phyloP scores from a whole-genome alignment of 2,329 filamentous ascomycete species.

The Coccinonectria pachysandricola region DNA sequence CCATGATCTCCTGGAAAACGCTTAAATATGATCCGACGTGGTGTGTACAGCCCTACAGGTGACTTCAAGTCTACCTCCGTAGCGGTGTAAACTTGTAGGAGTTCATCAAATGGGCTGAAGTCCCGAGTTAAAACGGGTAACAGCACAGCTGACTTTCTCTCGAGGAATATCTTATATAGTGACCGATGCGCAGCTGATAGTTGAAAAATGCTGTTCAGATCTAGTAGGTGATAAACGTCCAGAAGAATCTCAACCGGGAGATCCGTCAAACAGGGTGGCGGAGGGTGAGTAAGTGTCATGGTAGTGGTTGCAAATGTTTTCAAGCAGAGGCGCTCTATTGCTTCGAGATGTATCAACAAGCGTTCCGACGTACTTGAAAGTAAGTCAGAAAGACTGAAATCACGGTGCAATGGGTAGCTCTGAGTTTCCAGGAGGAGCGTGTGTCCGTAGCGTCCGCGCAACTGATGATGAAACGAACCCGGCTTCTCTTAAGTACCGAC shows the following conservation, averaged over 20 bases:
- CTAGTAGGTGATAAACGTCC: slow-evolving; percentile 36
- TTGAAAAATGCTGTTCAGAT: slow-evolving; percentile 29
- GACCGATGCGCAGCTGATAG: slow-evolving; percentile 28
- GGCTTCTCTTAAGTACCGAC: too few species aligned
- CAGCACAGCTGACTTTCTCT: slow-evolving; percentile 32
- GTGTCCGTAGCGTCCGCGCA: too few species aligned
- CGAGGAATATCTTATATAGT: slow-evolving; percentile 30
- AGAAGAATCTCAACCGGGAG: slow-evolving; percentile 38
- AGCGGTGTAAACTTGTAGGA: slow-evolving; percentile 38
- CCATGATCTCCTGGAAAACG: slow-evolving; percentile 25
- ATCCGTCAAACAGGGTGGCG: slow-evolving; percentile 14
- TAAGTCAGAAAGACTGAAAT: too few species aligned
- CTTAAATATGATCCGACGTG: slow-evolving; percentile 29
- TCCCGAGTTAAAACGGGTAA: slow-evolving; percentile 31
- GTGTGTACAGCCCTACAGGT: slow-evolving; percentile 25
- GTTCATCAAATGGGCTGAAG: slow-evolving; percentile 33
- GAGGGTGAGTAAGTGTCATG: too few species aligned
- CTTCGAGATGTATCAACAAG: too few species aligned
- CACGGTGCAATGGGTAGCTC: too few species aligned
- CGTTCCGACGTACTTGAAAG: too few species aligned
- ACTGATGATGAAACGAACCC: too few species aligned
- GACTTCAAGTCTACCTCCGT: slow-evolving; percentile 25
- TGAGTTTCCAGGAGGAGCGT: too few species aligned
- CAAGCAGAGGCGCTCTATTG: slow-evolving; percentile 8
- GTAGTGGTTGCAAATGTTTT: slow-evolving; percentile 5